Evolutionary conservation across 345 rosid species (phyloP), one percentile per base, ranked within the genome.

Genomic region (Sonneratia alba): DNA sequence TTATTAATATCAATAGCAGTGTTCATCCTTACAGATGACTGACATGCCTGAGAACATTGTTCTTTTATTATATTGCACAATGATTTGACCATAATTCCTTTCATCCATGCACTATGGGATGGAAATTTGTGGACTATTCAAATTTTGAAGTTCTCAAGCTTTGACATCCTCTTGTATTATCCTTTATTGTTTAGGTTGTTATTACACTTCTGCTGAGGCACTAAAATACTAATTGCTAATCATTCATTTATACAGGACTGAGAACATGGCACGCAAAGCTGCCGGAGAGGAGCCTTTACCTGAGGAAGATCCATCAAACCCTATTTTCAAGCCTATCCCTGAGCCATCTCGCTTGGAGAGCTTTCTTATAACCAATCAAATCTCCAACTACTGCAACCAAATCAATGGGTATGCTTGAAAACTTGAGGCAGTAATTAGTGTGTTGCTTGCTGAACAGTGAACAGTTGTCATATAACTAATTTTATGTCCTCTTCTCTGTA

Each of bases 271-370:
- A 63, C 91, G 99, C 11, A 96, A 87, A 83, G 81, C 89, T 73
- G 87, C 93, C 27, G 98, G 98, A 59, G 99, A 92, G 72, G 99
- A 92, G 79, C 88, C 93, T 70, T 81, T 96, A 70, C 96, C 97
- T 1, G 99, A 96, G 85, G 99, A 96, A 79, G 99, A 96, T 86
- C 96, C 95, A 24, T 73, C 90, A 61, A 96, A 96, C 83, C 93
- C 98, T 21, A 79, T 91, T 63, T 96, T 96, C 71, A 96, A 96
- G 85, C 87, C 97, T 32, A 83, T 89, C 48, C 93, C 90, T 40
- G 99, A 96, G 75, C 99, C 99, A 63, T 83, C 99, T 19, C 92
- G 96, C 47, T 78, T 96, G 83, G 99, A 91, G 81, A 89, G 97
- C 84, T 96, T 96, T 78, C 98, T 96, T 47, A 79, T 91, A 77